Percentiles rank a stretch among this genome's conserved stretches.
phyloP scores from a whole-genome alignment of 1,284 basidiomycete species.

The Singerocomus rubriflavus region DNA sequence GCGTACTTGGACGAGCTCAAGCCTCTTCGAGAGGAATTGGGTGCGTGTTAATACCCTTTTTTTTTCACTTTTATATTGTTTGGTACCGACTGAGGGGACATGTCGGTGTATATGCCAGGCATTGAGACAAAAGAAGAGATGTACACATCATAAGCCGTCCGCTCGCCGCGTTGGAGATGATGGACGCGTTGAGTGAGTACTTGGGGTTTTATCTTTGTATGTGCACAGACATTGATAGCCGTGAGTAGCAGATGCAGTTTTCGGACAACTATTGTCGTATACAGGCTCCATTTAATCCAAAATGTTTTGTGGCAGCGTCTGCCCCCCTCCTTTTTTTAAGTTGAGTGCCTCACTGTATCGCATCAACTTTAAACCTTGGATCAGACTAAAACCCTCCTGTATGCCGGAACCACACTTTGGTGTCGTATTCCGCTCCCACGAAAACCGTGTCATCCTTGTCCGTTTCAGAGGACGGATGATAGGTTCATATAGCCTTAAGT shows the following conservation, averaged over 20 bases:
- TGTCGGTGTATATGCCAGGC: slow-evolving; percentile 26
- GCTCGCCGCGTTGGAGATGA: slow-evolving; percentile 7
- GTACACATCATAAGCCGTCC: slow-evolving; percentile 29
- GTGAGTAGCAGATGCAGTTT: slow-evolving; percentile 27
- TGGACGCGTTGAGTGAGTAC: slow-evolving; percentile 21
- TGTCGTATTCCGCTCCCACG: not conserved
- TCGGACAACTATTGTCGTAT: slow-evolving; percentile 20
- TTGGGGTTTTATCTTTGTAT: not conserved
- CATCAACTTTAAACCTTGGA: not conserved
- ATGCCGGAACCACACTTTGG: not conserved
- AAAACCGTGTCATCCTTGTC: not conserved
- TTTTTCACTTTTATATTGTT: not conserved
- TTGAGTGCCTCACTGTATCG: too few species aligned
- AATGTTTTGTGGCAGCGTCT: not conserved
- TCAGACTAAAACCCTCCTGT: not conserved
- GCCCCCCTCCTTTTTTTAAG: too few species aligned
- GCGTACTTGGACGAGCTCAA: slow-evolving; percentile 88
- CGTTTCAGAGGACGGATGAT: too few species aligned
- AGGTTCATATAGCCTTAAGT: too few species aligned
- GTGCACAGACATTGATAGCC: slow-evolving; percentile 9
- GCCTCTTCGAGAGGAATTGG: slow-evolving; percentile 83
- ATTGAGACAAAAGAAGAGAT: slow-evolving; percentile 46
- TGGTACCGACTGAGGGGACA: not conserved
- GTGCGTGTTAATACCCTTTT: slow-evolving; percentile 44
- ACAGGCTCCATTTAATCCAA: slow-evolving; percentile 24